Evolutionary conservation across 2,329 filamentous ascomycete genomes (phyloP).

Genomic region (Drechslerella coelobrocha): DNA sequence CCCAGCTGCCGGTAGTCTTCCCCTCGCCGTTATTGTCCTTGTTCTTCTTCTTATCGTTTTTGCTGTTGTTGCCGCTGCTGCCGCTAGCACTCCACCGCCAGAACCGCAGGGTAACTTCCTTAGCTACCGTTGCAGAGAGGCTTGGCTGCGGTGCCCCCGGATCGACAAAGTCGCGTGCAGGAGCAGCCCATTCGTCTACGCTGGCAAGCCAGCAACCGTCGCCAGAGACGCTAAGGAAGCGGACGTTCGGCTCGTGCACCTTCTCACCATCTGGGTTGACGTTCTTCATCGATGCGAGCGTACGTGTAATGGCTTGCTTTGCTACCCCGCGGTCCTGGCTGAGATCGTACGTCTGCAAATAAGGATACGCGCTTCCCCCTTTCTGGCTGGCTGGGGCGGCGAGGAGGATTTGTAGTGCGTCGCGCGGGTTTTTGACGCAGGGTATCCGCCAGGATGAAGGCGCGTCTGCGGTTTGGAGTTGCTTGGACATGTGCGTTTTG

Average conservation of each 20-base stretch:
- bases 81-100: constrained; percentile 69
- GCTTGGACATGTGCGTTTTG: constrained; percentile 10
- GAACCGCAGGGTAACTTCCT: constrained; percentile 86
- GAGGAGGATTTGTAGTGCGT: constrained; percentile 70
- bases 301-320: constrained; percentile 88
- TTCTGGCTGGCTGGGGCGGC: constrained; percentile 71
- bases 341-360: constrained; percentile 87
- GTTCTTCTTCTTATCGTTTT: too few relatives aligned
- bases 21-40: constrained; percentile 58
- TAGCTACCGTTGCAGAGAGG: constrained; percentile 60
- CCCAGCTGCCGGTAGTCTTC: constrained; percentile 65
- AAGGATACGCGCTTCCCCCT: constrained; percentile 60
- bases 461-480: constrained; percentile 5
- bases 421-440: constrained; percentile 68
- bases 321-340: constrained; percentile 76
- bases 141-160: constrained; percentile 56
- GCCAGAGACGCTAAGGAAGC: constrained; percentile 74
- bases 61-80: too few relatives aligned
- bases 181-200: constrained; percentile 86
- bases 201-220: constrained; percentile 91
- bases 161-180: constrained; percentile 70
- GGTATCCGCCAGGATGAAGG: constrained; percentile 61
- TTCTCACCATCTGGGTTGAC: constrained; percentile 73
- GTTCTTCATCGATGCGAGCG: constrained; percentile 82
- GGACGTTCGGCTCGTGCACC: constrained; percentile 79